These are phyloP conservation scores for Lentinula sp. DNA, from an alignment of 768 basidiomycete species.

Conservation along the genomic window DNA sequence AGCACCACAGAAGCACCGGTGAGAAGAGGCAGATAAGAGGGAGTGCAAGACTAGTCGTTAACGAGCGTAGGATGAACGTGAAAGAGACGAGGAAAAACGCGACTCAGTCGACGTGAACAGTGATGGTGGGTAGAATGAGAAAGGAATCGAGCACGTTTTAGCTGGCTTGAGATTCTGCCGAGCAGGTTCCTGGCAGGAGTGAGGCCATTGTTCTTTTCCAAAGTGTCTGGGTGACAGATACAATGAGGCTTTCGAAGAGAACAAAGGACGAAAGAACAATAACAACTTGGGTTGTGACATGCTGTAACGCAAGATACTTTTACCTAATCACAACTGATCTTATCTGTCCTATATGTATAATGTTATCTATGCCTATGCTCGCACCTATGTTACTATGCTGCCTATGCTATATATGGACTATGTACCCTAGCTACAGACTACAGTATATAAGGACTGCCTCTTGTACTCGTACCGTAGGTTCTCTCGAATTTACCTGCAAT, in stretches of 20 bases:
- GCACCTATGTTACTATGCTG: no score
- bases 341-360: no score
- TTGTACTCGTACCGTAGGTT: no score
- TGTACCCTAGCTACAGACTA: no score
- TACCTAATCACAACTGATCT: no score
- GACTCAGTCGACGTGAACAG: constrained; percentile 2
- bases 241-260: not conserved
- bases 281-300: no score
- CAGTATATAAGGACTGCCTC: no score
- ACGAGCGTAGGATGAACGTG: not conserved
- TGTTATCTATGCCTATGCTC: no score
- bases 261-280: not conserved
- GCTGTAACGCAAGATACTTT: no score
- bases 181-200: not conserved
- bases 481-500: no score
- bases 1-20: not conserved
- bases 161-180: not conserved
- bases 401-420: no score
- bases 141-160: not conserved
- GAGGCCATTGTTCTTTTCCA: not conserved
- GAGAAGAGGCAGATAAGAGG: not conserved
- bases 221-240: not conserved
- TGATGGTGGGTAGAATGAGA: not conserved
- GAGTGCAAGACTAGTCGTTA: not conserved
- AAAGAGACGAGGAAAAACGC: not conserved